Base-by-base conservation (phyloP, 306 rosid genomes). In the Gastrolobium villosum region DNA sequence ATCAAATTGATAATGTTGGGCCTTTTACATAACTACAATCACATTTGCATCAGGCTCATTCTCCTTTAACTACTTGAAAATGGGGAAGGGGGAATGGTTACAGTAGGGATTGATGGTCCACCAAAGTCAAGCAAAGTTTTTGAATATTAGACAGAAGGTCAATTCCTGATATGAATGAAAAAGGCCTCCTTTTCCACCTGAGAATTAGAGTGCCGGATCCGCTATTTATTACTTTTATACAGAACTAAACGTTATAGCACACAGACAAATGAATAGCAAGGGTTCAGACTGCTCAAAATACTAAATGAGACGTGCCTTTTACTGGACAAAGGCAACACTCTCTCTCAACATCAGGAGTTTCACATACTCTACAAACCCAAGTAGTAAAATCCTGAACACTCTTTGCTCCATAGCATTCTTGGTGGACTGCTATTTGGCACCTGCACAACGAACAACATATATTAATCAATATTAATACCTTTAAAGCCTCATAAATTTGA, bases 251-350 rank as follows among this genome's bases (percentile, higher is more conserved):
- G 63, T 57, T 50, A 40, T 48, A 74, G 7, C 52, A 57, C 50
- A 76, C 7, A 59, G 65, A 57, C 79, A 52, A 11, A 43, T 80
- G 28, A 70, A 39, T 10, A 74, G 8, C 69, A 34, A 32, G 63
- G 44, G 50, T 35, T 78, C 59, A 35, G 60, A 78, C 60, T 43
- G 30, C 66, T 73, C 73, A 81, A 75, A 73, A 81, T 69, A 86
- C 64, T 70, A 50, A 68, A 84, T 79, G 39, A 50, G 57, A 72
- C 80, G 11, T 78, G 84, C 99, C 99, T 88, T 93, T 90, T 61
- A 95, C 94, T 48, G 99, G 99, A 86, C 99, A 95, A n/a, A 95
- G 97, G 83, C 99, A 95, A 80, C 99, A 95, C 70, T 95, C 98
- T 79, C 96, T 91, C 74, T 75, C 91, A 65, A 90, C 84, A 74